A percentile compares a stretch with the other conserved stretches of the same genome.
phyloP scores from a whole-genome alignment of 768 basidiomycete genomes.

The Lyophyllum decastes region DNA sequence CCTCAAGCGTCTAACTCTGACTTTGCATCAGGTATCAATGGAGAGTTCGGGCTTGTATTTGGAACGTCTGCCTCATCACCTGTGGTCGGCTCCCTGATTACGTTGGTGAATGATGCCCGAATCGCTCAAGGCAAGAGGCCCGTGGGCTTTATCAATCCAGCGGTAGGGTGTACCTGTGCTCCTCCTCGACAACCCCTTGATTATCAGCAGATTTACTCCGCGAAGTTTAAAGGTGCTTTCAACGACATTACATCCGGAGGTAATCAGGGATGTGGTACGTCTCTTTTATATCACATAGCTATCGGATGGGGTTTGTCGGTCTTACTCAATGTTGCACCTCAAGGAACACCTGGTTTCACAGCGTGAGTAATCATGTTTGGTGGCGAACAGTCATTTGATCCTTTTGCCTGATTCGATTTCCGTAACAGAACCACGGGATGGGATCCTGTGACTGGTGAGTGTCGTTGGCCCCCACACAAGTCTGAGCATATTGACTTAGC shows the following conservation, averaged over 20 bases:
- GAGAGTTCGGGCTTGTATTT: conserved; percentile 39
- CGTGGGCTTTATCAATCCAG: conserved; percentile 52
- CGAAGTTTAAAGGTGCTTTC: conserved; percentile 29
- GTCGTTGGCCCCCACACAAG: not conserved
- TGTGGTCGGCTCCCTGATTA: conserved; percentile 48
- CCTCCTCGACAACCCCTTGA: conserved; percentile 13
- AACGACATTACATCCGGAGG: conserved; percentile 43
- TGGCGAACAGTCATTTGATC: not conserved
- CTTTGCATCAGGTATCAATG: conserved; percentile 32
- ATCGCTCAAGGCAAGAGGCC: conserved; percentile 40
- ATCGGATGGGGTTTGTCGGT: not conserved
- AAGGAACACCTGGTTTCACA: conserved; percentile 34
- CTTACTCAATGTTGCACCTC: conserved; percentile 8
- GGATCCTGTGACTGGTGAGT: conserved; percentile 41
- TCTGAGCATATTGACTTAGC: not conserved
- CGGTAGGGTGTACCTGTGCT: conserved; percentile 24
- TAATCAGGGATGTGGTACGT: conserved; percentile 40
- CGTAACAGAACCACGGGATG: conserved; percentile 34
- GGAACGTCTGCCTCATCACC: conserved; percentile 55
- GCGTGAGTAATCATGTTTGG: conserved; percentile 23
- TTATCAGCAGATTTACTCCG: conserved; percentile 31
- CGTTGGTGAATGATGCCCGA: conserved; percentile 39
- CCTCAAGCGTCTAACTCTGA: not conserved
- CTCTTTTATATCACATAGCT: not conserved
- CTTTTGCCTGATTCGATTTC: not conserved